Evolutionary conservation across 2,329 filamentous ascomycete genomes (phyloP).

Genomic region (Apiospora kogelbergensis): DNA sequence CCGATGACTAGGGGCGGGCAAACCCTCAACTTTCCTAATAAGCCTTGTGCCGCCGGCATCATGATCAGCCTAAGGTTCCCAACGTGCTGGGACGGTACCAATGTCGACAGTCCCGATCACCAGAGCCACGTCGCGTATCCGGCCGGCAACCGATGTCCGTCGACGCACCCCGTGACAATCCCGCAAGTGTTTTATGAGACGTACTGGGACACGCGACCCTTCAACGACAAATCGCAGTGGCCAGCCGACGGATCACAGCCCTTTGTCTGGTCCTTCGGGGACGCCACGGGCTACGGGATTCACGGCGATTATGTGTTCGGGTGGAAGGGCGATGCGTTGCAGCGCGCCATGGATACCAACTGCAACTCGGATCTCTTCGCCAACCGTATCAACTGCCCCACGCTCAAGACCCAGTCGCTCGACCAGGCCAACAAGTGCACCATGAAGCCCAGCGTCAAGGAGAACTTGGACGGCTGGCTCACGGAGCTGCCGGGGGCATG

Average conservation of each 20-base stretch:
- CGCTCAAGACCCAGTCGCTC: constrained; percentile 27
- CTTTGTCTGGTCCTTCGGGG: constrained; percentile 32
- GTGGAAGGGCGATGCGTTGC: constrained; percentile 40
- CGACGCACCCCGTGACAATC: constrained; percentile 29
- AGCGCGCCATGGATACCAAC: constrained; percentile 33
- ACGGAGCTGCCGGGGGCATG: constrained; percentile 27
- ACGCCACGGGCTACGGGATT: constrained; percentile 36
- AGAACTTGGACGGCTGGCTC: constrained; percentile 35
- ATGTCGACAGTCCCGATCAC: constrained; percentile 30
- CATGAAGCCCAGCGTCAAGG: constrained; percentile 27
- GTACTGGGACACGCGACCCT: constrained; percentile 38
- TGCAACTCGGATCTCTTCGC: constrained; percentile 33
- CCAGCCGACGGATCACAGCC: constrained; percentile 33
- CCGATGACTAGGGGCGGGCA: constrained; percentile 29
- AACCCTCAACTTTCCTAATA: constrained; percentile 26
- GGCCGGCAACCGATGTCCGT: constrained; percentile 28
- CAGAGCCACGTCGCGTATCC: constrained; percentile 32
- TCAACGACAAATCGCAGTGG: constrained; percentile 35
- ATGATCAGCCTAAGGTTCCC: constrained; percentile 26
- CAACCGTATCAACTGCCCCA: constrained; percentile 29
- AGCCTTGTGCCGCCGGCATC: constrained; percentile 24
- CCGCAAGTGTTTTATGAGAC: constrained; percentile 43
- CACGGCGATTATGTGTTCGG: constrained; percentile 42
- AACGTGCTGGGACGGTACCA: constrained; percentile 31
- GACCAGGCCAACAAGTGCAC: constrained; percentile 33